Base-by-base conservation (phyloP, 2,329 filamentous ascomycete species). In the Thielaviopsis punctulata region DNA sequence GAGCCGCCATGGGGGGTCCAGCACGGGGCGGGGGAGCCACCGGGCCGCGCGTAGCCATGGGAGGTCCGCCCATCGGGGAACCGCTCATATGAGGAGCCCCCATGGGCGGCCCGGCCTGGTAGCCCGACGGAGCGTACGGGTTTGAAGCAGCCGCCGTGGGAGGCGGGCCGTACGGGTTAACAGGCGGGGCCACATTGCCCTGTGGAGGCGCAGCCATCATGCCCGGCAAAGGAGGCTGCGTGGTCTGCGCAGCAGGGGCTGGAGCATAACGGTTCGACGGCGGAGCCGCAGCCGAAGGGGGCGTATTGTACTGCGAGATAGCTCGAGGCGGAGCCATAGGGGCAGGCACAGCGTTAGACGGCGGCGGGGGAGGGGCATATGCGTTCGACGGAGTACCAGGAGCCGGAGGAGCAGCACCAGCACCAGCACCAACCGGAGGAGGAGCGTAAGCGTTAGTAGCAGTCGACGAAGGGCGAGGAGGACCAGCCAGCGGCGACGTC, bases 281-380 rank as follows among this genome's bases (percentile, higher is more conserved):
- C n/a, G 85, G 80, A 4, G 78, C 71, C 18, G 72, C 75, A 25
- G 80, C 70, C 6, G 86, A 85, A 51, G 89, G 84, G 24, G 51
- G 51, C 36, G 84, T 78, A 60, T 89, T 87, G 66, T 95, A 95
- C 5, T 89, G 89, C 23, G 89, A 95, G 4, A 83, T 75, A 24
- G 83, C 87, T 57, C 87, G 80, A 21, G 80, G 76, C 49, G 86
- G 75, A 19, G 78, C 75, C 41, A 46, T 46, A 6, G 33, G 23
- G 43, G 80, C 73, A 45, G 76, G 76, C 50, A 65, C 59, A 55
- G 73, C 67, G n/a, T n/a, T n/a, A n/a, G n/a, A n/a, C n/a, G n/a
- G n/a, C n/a, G n/a, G n/a, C 6, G 73, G 68, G 50, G 77, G 70
- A 43, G 82, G 82, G 9, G 80, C 78, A 59, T 89, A 86, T 2